These are phyloP conservation scores for Phaseolus coccineus DNA, from an alignment of 331 rosid species.

Conservation along the genomic window DNA sequence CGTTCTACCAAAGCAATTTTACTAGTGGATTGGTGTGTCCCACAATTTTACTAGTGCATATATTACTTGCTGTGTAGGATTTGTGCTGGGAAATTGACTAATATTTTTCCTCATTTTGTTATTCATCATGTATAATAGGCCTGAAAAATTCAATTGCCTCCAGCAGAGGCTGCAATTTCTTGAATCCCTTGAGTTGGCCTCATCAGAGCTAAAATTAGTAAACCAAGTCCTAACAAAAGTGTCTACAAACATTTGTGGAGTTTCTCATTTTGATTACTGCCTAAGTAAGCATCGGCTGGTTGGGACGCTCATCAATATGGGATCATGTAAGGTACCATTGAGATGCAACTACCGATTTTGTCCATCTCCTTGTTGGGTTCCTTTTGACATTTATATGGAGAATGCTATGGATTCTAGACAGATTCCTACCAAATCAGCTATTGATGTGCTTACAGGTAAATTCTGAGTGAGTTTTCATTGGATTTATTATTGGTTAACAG, in stretches of 20 bases:
- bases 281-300: slow-evolving; percentile 55
- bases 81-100: slow-evolving; percentile 44
- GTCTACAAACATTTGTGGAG: slow-evolving; percentile 61
- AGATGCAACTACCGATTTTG: slow-evolving; percentile 52
- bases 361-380: slow-evolving; percentile 69
- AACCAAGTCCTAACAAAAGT: slow-evolving; percentile 57
- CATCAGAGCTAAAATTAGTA: slow-evolving; percentile 57
- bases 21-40: too few relatives aligned
- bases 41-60: too few relatives aligned
- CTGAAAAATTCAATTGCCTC: slow-evolving; percentile 75
- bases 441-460: slow-evolving; percentile 70
- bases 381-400: slow-evolving; percentile 78
- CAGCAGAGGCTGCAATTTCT: slow-evolving; percentile 67
- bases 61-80: slow-evolving; percentile 33
- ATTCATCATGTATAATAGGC: slow-evolving; percentile 58
- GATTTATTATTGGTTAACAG: slow-evolving; percentile 36
- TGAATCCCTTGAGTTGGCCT: slow-evolving; percentile 59
- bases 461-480: slow-evolving; percentile 36
- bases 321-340: slow-evolving; percentile 50
- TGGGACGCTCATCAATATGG: slow-evolving; percentile 61
- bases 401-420: slow-evolving; percentile 79
- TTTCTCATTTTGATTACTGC: slow-evolving; percentile 53
- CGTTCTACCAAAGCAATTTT: too few relatives aligned
- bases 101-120: slow-evolving; percentile 28
- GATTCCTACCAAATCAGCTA: slow-evolving; percentile 68